These are phyloP conservation scores for Picea sitchensis DNA, from an alignment of 75 land plant genomes.

Conservation along the genomic window DNA sequence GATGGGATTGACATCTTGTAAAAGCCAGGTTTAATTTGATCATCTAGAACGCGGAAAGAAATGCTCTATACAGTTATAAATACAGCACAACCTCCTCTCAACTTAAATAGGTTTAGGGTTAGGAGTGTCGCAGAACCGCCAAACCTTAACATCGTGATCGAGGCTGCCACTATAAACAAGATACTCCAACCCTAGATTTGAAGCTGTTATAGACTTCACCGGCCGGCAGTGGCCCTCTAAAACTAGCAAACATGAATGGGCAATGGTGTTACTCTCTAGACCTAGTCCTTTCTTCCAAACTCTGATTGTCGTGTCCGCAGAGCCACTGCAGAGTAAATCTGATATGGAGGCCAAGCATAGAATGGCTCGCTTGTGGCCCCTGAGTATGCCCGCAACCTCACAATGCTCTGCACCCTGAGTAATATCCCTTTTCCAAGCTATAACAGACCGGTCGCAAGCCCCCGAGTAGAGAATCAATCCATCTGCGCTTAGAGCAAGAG, in stretches of 20 bases:
- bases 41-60: too few species aligned
- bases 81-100: too few species aligned
- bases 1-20: too few species aligned
- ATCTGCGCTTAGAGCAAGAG: conserved; percentile 28
- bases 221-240: conserved; percentile 24
- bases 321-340: conserved; percentile 51
- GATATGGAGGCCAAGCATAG: conserved; percentile 45
- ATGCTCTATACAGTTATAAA: too few species aligned
- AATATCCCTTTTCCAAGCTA: conserved; percentile 57
- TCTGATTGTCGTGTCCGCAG: conserved; percentile 54
- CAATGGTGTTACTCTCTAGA: conserved; percentile 44
- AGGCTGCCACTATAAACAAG: conserved; percentile 59
- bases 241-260: conserved; percentile 13
- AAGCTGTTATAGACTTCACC: conserved; percentile 15
- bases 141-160: conserved; percentile 50
- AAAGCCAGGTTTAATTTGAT: too few species aligned
- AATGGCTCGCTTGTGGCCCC: conserved; percentile 55
- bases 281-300: conserved; percentile 34
- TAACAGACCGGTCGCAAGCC: conserved; percentile 46
- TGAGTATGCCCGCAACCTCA: conserved; percentile 19
- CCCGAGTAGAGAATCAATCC: conserved; percentile 47
- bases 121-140: conserved; percentile 15
- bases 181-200: background rate
- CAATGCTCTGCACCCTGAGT: background rate
- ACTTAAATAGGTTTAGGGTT: too few species aligned